Base-by-base conservation (phyloP, 2,329 filamentous ascomycete genomes). In the Sarocladiaceae sp. region DNA sequence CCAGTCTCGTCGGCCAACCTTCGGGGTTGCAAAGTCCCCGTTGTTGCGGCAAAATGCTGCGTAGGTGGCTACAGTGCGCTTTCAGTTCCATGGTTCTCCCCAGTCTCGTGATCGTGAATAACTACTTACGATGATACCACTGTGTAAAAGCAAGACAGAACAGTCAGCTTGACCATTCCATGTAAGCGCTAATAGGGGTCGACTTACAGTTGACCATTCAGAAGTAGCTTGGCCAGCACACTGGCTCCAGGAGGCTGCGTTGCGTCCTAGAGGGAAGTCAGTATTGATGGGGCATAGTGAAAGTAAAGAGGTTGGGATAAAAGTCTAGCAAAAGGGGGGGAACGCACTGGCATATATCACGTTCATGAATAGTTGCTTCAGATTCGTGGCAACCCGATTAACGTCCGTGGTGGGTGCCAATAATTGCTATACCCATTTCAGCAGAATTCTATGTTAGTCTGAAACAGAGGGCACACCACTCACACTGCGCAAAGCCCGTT, bases 11-110 rank as follows among this genome's bases (percentile, higher is more conserved):
- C 26, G 32, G 0, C 60, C 60, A 3, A 46, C 50, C 0, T 33
- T 29, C 0, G 3, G 0, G 0, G 67, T 69, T 3, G 0, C 43
- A 41, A 72, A 48, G 6, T 56, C 48, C 1, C 70, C 70, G 41
- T 58, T 66, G 0, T 71, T 56, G 12, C 60, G 54, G 41, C 67
- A 71, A 45, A 71, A 73, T 0, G 69, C 67, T 15, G 58, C 45
- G 42, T 69, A 73, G 1, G 60, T 51, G 4, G 18, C 57, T 65
- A 33, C 41, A 27, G n/a, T 24, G 21, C 20, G n/a, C 5, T 7
- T 19, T 37, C 9, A 27, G 35, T 16, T 7, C 6, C 26, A n/a
- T 29, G 12, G 39, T n/a, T n/a, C 9, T 29, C 26, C 26, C 26
- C n/a, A 9, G 26, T 29, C 26, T 29, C 26, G 26, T n/a, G 26